Conservation (phyloP, 202 grass and related monocot species). For the Schoenoplectus triqueter region DNA sequence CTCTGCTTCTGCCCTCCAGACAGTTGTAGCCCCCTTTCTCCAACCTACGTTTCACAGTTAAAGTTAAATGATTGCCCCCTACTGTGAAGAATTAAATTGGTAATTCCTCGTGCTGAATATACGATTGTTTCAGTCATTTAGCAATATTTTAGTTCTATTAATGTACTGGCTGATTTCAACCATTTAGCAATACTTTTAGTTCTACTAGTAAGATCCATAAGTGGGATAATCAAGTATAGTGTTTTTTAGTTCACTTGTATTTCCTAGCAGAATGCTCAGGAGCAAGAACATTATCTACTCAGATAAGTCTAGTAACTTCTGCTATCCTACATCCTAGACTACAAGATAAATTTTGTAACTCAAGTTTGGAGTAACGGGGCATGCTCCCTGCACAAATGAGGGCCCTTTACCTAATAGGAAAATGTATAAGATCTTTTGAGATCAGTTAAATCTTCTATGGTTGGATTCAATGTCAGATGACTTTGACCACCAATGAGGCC, state of each 20-base stretch:
- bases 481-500: constrained; percentile 8
- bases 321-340: not conserved
- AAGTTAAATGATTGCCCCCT: not conserved
- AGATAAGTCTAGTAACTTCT: not conserved
- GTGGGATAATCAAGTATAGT: not conserved
- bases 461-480: constrained; percentile 23
- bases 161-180: not conserved
- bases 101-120: not conserved
- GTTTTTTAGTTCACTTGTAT: not conserved
- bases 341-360: not conserved
- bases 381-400: not conserved
- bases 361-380: too few species aligned
- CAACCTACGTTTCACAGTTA: constrained; percentile 55
- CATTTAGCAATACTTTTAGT: not conserved
- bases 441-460: not conserved
- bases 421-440: constrained; percentile 2
- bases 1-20: constrained; percentile 98
- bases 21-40: constrained; percentile 88
- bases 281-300: not conserved
- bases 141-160: too few species aligned
- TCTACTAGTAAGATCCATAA: not conserved
- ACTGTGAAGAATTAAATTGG: not conserved
- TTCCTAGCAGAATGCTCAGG: not conserved
- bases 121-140: too few species aligned
- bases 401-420: not conserved